Conservation (phyloP, 1,284 basidiomycete genomes). For the Tetrapyrgos nigripes region DNA sequence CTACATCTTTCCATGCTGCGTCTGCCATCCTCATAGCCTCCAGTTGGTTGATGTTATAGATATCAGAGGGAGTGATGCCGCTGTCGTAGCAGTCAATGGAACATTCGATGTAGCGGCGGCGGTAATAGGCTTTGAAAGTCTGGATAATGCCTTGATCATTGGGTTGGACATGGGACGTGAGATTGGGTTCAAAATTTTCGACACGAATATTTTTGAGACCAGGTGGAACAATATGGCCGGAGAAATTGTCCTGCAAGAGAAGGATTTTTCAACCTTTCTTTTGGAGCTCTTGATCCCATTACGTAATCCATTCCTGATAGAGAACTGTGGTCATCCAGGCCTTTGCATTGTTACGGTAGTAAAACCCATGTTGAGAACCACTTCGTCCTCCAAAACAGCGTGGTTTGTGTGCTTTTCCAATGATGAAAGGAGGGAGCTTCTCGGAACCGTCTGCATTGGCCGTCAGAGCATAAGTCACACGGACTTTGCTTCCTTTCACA, state of each 20-base stretch:
- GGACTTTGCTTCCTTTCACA: slow-evolving; percentile 29
- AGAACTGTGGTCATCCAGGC: no score
- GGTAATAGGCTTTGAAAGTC: slow-evolving; percentile 40
- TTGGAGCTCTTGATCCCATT: slow-evolving; percentile 29
- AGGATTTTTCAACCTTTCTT: slow-evolving; percentile 28
- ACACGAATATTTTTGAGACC: slow-evolving; percentile 23
- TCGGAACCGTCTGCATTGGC: no score
- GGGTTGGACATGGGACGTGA: slow-evolving; percentile 25
- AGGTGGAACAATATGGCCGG: slow-evolving; percentile 28
- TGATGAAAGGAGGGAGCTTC: slow-evolving; percentile 29
- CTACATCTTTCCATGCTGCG: neutral
- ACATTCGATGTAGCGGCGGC: slow-evolving; percentile 25
- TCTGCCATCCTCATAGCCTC: slow-evolving; percentile 35
- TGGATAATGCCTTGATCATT: slow-evolving; percentile 35
- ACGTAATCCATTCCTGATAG: slow-evolving; percentile 27
- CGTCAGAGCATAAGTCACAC: slow-evolving; percentile 32
- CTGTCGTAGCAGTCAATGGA: slow-evolving; percentile 37
- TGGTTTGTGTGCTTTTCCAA: slow-evolving; percentile 32
- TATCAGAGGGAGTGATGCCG: slow-evolving; percentile 26
- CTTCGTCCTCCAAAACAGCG: slow-evolving; percentile 26
- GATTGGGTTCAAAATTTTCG: slow-evolving; percentile 18
- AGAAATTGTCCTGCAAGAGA: slow-evolving; percentile 38
- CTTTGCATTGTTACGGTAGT: slow-evolving; percentile 32
- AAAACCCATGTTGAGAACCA: slow-evolving; percentile 29
- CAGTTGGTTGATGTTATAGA: slow-evolving; percentile 42